Evolutionary conservation across 1,139 yeast genomes (phyloP).

Genomic region (Saccharomyces hybrid): DNA sequence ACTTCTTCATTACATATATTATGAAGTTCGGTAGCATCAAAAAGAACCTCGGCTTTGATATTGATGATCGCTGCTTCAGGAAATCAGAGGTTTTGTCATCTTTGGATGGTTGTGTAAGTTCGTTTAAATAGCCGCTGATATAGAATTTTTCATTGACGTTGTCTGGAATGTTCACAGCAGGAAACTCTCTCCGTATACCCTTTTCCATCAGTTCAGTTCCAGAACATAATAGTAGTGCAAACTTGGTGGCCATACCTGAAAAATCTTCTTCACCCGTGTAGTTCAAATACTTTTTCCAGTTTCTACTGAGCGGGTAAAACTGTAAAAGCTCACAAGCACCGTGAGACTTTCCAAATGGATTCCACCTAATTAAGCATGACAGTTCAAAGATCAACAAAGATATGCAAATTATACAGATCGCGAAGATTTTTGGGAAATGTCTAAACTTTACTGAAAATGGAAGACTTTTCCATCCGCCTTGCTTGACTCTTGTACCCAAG

Average conservation of each 20-base stretch:
- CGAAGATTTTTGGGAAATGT: conserved; percentile 21
- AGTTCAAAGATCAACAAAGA: conserved; percentile 18
- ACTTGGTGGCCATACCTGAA: conserved; percentile 21
- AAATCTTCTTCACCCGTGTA: conserved; percentile 32
- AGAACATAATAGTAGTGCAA: conserved; percentile 24
- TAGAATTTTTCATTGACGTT: conserved; percentile 19
- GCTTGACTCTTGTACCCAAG: conserved; percentile 8
- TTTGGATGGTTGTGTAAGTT: conserved; percentile 9
- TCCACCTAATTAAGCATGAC: conserved; percentile 20
- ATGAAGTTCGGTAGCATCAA: background rate
- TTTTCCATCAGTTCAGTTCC: conserved; percentile 19
- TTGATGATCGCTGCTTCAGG: background rate
- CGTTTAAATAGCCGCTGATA: conserved; percentile 27
- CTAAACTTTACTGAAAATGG: conserved; percentile 17
- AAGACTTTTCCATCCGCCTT: conserved; percentile 10
- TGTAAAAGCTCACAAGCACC: conserved; percentile 18
- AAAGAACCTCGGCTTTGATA: background rate
- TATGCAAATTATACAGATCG: conserved; percentile 16
- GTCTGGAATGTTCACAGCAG: conserved; percentile 13
- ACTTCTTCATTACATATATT: background rate
- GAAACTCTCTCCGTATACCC: conserved; percentile 21
- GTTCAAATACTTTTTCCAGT: conserved; percentile 28
- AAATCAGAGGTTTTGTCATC: background rate
- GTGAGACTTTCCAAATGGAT: conserved; percentile 13
- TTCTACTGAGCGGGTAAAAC: conserved; percentile 25